Conservation (phyloP, 164 flowering plant genomes). For the Piper betle region DNA sequence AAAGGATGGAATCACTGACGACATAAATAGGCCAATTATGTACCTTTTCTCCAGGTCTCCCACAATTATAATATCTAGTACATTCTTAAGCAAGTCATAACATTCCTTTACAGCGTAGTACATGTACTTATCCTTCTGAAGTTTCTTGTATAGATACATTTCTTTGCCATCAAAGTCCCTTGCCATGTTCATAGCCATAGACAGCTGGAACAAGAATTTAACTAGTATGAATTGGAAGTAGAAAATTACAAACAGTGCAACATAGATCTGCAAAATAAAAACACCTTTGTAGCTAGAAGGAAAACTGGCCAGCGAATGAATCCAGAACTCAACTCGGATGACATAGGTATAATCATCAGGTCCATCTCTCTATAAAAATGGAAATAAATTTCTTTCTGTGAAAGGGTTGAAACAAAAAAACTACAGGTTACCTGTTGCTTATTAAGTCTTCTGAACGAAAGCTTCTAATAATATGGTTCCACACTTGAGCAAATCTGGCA, state of each 20-base stretch:
- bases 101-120: constrained; percentile 69
- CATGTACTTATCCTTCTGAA: constrained; percentile 61
- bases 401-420: background rate
- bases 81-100: constrained; percentile 58
- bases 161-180: constrained; percentile 65
- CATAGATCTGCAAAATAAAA: background rate
- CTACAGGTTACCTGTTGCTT: constrained; percentile 54
- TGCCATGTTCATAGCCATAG: constrained; percentile 68
- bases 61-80: constrained; percentile 53
- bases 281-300: constrained; percentile 77
- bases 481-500: constrained; percentile 59
- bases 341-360: constrained; percentile 69
- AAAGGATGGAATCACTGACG: background rate
- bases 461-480: constrained; percentile 77
- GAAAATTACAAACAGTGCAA: background rate
- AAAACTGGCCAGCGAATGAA: constrained; percentile 76
- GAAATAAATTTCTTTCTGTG: background rate
- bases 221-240: background rate
- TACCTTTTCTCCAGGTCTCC: constrained; percentile 77
- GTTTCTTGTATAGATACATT: constrained; percentile 37
- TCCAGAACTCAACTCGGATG: constrained; percentile 43
- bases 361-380: constrained; percentile 60
- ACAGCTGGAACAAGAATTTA: constrained; percentile 29
- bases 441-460: constrained; percentile 83
- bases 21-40: background rate